These are phyloP conservation scores for Serpula lacrymans DNA, from an alignment of 768 basidiomycete species.

Conservation along the genomic window DNA sequence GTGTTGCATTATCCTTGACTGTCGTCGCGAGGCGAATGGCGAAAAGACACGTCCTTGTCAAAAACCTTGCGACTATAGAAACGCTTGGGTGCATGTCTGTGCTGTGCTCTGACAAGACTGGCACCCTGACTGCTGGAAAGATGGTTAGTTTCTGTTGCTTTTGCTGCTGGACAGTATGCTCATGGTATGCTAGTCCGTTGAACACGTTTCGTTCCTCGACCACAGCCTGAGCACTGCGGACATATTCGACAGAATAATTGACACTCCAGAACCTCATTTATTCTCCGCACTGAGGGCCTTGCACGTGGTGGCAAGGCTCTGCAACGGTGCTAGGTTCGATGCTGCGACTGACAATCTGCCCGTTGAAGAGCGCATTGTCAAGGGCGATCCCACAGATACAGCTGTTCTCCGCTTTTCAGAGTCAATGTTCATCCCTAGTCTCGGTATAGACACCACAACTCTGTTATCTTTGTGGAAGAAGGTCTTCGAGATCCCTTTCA, in stretches of 20 bases:
- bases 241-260: slow-evolving; percentile 7
- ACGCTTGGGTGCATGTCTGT: slow-evolving; percentile 61
- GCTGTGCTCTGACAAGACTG: slow-evolving; percentile 55
- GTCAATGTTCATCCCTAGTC: slow-evolving; percentile 7
- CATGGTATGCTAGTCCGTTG: slow-evolving; percentile 19
- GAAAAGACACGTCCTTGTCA: slow-evolving; percentile 50
- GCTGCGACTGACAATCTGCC: slow-evolving; percentile 6
- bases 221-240: too few relatives aligned
- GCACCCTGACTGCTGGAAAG: slow-evolving; percentile 48
- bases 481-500: slow-evolving; percentile 29
- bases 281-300: slow-evolving; percentile 19
- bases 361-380: slow-evolving; percentile 18
- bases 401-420: slow-evolving; percentile 43
- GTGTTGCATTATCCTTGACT: slow-evolving; percentile 53
- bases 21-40: slow-evolving; percentile 42
- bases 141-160: slow-evolving; percentile 26
- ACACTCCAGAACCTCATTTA: slow-evolving; percentile 6
- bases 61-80: slow-evolving; percentile 63
- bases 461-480: background rate
- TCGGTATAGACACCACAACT: slow-evolving; percentile 8
- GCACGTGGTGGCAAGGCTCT: slow-evolving; percentile 39
- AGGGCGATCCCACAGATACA: slow-evolving; percentile 43
- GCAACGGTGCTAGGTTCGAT: slow-evolving; percentile 49
- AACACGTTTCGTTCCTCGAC: slow-evolving; percentile 29
- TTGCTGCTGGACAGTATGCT: background rate